Evolutionary conservation across 192 early-diverging fungal species (phyloP), one percentile per base, ranked within the genome.

Genomic region (Dissophora globulifera): DNA sequence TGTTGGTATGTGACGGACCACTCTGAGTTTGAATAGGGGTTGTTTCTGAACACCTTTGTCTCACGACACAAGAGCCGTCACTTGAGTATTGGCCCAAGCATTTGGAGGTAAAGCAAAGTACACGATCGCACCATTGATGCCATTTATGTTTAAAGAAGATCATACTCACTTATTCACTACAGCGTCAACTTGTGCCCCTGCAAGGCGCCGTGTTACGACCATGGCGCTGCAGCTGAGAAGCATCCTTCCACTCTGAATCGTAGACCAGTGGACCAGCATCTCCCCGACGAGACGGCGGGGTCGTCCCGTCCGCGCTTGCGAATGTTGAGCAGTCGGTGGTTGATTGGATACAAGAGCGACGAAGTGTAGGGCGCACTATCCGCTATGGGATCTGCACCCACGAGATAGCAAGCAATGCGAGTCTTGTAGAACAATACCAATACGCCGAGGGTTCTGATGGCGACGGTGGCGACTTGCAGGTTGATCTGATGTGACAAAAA

Each of bases 271-370:
- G 26, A 54, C 41, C 35, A 76, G 22, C 64, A 76, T 57, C 16
- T 66, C 63, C 33, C 67, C 72, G 3, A 76, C n/a, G n/a, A n/a
- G n/a, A n/a, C 63, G 1, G 22, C 16, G 3, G 25, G 32, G 23
- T 67, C 58, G 12, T 67, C 40, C 15, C 35, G n/a, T 19, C 48
- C 6, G 38, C 32, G 41, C 41, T 76, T 58, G 10, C 72, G 63
- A 27, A 76, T 67, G 7, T 67, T 64, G 32, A 76, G 23, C 19
- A 76, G 27, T 35, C 53, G 53, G 33, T 56, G 38, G 58, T 76
- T 61, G 47, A 76, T 67, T 6, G 72, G 63, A 23, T 62, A 33
- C 3, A 76, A 48, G 0, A 67, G n/a, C 0, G 17, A 8, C 13
- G 0, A 17, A 1, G 63, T 67, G 31, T 76, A 76, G 4, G 64